Evolutionary conservation across 1,284 basidiomycete genomes (phyloP).

Genomic region (Ceratobasidium sp.): DNA sequence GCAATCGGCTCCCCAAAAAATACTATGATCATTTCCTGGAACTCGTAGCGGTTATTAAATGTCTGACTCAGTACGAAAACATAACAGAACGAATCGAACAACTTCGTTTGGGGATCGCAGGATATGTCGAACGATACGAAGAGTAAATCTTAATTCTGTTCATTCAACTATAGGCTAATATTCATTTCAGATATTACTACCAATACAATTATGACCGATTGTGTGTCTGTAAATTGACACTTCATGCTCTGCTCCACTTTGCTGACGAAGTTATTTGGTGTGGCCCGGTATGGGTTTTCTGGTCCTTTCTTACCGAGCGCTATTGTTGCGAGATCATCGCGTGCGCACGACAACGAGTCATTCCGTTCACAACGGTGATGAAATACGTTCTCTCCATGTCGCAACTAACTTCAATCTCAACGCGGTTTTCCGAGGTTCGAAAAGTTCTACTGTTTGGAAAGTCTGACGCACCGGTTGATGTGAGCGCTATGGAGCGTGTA

Average conservation of each 20-base stretch:
- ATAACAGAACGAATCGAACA: conserved; percentile 46
- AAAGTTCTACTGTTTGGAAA: conserved; percentile 28
- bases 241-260: conserved; percentile 59
- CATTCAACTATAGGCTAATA: no score
- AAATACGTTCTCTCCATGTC: background rate
- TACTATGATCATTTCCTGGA: conserved; percentile 51
- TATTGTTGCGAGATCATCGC: conserved; percentile 49
- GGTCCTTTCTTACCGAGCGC: conserved; percentile 58
- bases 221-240: conserved; percentile 55
- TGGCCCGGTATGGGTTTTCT: conserved; percentile 59
- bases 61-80: conserved; percentile 45
- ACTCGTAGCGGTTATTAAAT: conserved; percentile 49
- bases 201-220: conserved; percentile 53
- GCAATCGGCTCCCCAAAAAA: conserved; percentile 47
- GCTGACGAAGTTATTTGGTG: conserved; percentile 51
- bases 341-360: conserved; percentile 1
- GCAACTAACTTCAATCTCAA: background rate
- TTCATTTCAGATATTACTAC: conserved; percentile 42
- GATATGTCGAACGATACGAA: conserved; percentile 49
- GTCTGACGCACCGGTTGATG: conserved; percentile 6
- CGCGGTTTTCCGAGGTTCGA: background rate
- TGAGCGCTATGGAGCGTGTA: conserved; percentile 7
- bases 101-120: conserved; percentile 39
- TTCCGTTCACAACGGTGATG: background rate
- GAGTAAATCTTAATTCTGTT: conserved; percentile 41